Conservation (phyloP, 208 protist species). For the Trypanosomatidae sp. region DNA sequence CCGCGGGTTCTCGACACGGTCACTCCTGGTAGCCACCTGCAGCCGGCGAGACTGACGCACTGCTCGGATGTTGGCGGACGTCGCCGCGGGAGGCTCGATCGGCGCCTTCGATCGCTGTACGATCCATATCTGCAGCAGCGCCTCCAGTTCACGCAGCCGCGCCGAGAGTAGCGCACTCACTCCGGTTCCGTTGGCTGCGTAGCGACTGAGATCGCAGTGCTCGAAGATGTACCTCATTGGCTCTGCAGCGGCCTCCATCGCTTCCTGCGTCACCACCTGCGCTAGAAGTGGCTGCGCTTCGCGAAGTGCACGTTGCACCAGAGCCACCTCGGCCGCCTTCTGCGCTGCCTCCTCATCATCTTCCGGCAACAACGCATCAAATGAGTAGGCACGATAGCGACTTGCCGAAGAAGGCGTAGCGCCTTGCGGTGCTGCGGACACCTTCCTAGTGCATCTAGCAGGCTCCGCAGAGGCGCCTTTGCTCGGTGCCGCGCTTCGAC, state of each 20-base stretch:
- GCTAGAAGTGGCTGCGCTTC: slow-evolving; percentile 7
- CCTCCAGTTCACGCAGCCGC: slow-evolving; percentile 10
- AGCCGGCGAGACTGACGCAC: slow-evolving; percentile 20
- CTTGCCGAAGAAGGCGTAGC: background rate
- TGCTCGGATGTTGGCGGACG: slow-evolving; percentile 11
- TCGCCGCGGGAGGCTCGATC: slow-evolving; percentile 27
- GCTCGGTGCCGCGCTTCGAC: background rate
- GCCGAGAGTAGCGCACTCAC: slow-evolving; percentile 18
- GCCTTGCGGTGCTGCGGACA: background rate
- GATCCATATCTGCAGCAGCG: slow-evolving; percentile 12
- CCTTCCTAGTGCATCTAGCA: slow-evolving; percentile 1
- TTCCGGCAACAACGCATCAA: slow-evolving; percentile 1
- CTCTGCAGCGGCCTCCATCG: slow-evolving; percentile 8
- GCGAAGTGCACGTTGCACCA: slow-evolving; percentile 11
- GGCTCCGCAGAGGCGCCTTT: background rate
- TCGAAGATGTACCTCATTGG: slow-evolving; percentile 26
- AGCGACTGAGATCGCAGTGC: slow-evolving; percentile 11
- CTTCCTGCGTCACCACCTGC: slow-evolving; percentile 10
- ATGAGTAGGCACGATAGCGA: background rate
- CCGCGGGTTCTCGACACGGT: slow-evolving; percentile 47
- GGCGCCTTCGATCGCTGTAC: slow-evolving; percentile 15
- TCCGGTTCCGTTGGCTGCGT: slow-evolving; percentile 1
- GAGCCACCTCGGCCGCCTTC: slow-evolving; percentile 2
- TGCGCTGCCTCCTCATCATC: slow-evolving; percentile 5
- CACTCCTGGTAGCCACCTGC: slow-evolving; percentile 3